Conservation (phyloP, 2,329 filamentous ascomycete genomes). For the Aulographum hederae region DNA sequence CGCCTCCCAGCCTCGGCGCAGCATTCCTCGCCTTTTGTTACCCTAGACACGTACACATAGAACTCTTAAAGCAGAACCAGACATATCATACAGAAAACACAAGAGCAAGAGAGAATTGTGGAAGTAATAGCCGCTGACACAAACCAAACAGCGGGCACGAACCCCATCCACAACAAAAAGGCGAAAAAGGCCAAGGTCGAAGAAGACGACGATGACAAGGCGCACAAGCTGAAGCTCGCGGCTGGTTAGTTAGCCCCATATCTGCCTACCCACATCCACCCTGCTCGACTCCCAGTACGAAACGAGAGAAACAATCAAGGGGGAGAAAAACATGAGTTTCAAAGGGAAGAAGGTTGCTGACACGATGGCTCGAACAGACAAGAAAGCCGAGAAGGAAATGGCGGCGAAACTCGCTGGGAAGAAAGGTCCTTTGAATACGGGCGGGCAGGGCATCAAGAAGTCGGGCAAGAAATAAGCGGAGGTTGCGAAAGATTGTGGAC, state of each 20-base stretch:
- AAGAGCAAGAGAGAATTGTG: neutral
- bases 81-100: neutral
- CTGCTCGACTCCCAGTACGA: neutral
- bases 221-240: constrained; percentile 66
- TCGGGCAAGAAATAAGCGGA: constrained; percentile 70
- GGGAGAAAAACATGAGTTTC: too few species aligned
- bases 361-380: constrained; percentile 19
- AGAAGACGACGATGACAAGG: constrained; percentile 72
- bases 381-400: constrained; percentile 47
- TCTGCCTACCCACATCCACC: constrained; percentile 22
- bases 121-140: too few species aligned
- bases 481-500: too few species aligned
- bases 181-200: constrained; percentile 63
- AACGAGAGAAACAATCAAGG: neutral
- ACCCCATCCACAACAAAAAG: constrained; percentile 51
- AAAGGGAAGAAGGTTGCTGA: neutral
- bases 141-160: constrained; percentile 31
- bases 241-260: too few species aligned
- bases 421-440: constrained; percentile 77
- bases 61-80: too few species aligned
- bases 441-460: constrained; percentile 88
- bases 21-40: constrained; percentile 8
- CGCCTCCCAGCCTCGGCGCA: constrained; percentile 1
- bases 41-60: constrained; percentile 2
- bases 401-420: constrained; percentile 70